A percentile compares a stretch with the other conserved stretches of the same genome.
These are phyloP conservation scores for Alternaria consortialis DNA, from an alignment of 2,329 filamentous ascomycete genomes.

Conservation along the genomic window DNA sequence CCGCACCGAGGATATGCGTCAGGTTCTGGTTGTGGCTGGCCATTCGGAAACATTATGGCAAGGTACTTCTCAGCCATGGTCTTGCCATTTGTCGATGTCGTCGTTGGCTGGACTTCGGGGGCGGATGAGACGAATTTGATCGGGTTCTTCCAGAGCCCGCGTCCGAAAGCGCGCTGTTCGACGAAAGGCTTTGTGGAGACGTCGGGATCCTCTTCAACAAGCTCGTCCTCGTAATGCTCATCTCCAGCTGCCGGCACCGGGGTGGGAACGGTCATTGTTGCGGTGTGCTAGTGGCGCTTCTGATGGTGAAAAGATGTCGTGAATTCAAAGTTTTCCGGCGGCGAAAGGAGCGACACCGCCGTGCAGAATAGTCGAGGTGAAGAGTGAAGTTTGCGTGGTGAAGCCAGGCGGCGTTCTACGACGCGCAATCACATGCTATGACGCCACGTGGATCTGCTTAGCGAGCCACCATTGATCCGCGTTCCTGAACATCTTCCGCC, in stretches of 20 bases:
- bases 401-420: constrained; percentile 19
- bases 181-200: constrained; percentile 67
- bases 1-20: constrained; percentile 39
- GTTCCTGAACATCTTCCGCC: constrained; percentile 24
- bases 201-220: constrained; percentile 54
- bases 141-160: constrained; percentile 68
- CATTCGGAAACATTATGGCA: constrained; percentile 68
- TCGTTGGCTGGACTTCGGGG: constrained; percentile 24
- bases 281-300: background rate
- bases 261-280: constrained; percentile 20
- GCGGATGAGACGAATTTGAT: constrained; percentile 68
- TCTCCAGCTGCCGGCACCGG: constrained; percentile 4
- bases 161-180: constrained; percentile 66
- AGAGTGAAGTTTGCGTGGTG: constrained; percentile 11
- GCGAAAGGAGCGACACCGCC: constrained; percentile 20
- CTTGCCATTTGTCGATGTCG: constrained; percentile 56
- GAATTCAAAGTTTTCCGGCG: constrained; percentile 4
- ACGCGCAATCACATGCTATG: constrained; percentile 42
- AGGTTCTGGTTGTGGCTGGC: constrained; percentile 29
- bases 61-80: constrained; percentile 70
- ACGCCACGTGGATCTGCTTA: constrained; percentile 39
- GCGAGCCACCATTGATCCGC: constrained; percentile 38
- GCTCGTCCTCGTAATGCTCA: constrained; percentile 27
- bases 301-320: background rate
- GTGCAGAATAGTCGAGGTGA: background rate